Conservation (phyloP, 148 eudicot genomes). For the Cornus florida region DNA sequence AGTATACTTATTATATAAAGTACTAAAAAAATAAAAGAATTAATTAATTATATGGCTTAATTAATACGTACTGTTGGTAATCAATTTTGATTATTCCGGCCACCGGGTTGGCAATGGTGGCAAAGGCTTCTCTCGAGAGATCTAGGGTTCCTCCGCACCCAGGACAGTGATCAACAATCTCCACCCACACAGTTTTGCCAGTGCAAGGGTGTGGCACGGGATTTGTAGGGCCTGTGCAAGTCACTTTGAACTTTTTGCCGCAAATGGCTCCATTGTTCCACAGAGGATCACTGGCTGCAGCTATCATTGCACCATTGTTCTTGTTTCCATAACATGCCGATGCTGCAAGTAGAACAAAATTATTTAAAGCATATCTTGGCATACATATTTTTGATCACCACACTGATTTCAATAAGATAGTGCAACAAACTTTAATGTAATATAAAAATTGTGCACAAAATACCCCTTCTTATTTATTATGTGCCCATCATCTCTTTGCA, state of each 20-base stretch:
- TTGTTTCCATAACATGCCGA: conserved; percentile 27
- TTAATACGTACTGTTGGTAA: conserved; percentile 20
- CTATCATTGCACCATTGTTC: conserved; percentile 37
- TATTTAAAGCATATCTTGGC: not conserved
- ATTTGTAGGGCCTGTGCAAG: conserved; percentile 45
- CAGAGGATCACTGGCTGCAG: conserved; percentile 43
- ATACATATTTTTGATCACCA: no score
- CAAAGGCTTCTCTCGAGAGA: conserved; percentile 33
- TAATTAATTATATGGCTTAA: no score
- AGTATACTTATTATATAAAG: no score
- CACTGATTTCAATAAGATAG: no score
- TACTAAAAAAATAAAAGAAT: no score
- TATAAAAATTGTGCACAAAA: no score
- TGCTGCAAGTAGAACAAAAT: conserved; percentile 6
- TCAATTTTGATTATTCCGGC: conserved; percentile 45
- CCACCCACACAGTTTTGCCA: conserved; percentile 27
- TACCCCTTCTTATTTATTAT: no score
- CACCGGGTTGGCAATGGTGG: conserved; percentile 34
- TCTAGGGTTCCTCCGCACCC: conserved; percentile 33
- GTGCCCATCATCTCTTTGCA: no score
- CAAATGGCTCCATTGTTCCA: conserved; percentile 48
- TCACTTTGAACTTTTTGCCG: conserved; percentile 33
- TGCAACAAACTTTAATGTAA: no score
- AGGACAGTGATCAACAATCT: conserved; percentile 51
- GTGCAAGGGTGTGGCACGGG: conserved; percentile 51